Evolutionary conservation across 1,139 yeast genomes (phyloP).

Genomic region (Tardiomyces digboiensis): DNA sequence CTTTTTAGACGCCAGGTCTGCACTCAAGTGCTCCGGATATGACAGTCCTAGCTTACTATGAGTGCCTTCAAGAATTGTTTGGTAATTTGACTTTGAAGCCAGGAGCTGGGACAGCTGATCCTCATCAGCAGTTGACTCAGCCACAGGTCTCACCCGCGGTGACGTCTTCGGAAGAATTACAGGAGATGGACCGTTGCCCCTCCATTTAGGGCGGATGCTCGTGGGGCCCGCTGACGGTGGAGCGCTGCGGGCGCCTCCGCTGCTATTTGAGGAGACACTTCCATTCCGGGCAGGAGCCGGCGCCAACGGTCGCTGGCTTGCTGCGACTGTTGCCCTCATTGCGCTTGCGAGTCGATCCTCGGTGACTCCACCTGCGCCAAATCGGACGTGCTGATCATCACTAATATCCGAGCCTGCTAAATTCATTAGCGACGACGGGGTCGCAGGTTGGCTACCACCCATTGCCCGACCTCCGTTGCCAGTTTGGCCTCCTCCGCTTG

Average conservation of each 20-base stretch:
- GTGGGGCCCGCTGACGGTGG: not conserved
- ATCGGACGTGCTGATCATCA: not conserved
- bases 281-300: not conserved
- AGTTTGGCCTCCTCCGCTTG: not conserved
- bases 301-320: not conserved
- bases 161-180: not conserved
- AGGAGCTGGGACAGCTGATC: slow-evolving; percentile 26
- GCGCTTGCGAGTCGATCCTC: not conserved
- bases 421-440: not conserved
- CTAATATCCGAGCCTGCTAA: not conserved
- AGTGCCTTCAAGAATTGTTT: slow-evolving; percentile 34
- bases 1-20: slow-evolving; percentile 31
- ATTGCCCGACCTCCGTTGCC: not conserved
- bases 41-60: slow-evolving; percentile 32
- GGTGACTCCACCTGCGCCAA: not conserved
- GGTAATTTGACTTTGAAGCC: slow-evolving; percentile 34
- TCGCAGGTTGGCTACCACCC: not conserved
- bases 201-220: not conserved
- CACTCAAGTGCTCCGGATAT: slow-evolving; percentile 31
- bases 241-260: not conserved
- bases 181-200: not conserved
- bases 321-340: not conserved
- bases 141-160: not conserved
- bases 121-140: slow-evolving; percentile 1
- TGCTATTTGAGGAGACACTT: not conserved